Conservation (phyloP, 192 early-diverging fungal species). For the Thamnidium elegans region DNA sequence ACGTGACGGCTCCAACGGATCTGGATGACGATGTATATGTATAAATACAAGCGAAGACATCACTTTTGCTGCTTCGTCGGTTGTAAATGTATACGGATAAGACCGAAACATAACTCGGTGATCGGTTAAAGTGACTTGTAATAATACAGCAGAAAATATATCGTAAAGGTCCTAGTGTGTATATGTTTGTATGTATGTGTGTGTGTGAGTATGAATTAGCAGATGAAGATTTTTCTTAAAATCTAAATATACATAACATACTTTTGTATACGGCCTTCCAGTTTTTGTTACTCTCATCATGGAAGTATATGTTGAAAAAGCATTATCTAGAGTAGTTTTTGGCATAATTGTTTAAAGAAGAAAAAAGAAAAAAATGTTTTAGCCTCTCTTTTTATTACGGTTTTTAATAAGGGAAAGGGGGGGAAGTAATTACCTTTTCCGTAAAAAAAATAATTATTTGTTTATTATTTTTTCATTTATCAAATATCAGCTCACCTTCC, state of each 20-base stretch:
- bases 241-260: too few relatives aligned
- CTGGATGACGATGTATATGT: slow-evolving; percentile 34
- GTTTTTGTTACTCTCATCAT: slow-evolving; percentile 19
- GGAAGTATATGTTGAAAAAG: slow-evolving; percentile 16
- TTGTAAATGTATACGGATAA: slow-evolving; percentile 10
- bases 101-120: slow-evolving; percentile 44
- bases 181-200: background rate
- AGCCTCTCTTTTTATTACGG: background rate
- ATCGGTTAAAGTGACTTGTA: slow-evolving; percentile 43
- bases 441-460: too few relatives aligned
- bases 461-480: too few relatives aligned
- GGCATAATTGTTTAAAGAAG: slow-evolving; percentile 1
- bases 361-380: background rate
- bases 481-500: too few relatives aligned
- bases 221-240: background rate
- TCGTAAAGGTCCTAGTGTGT: slow-evolving; percentile 47
- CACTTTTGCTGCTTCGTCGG: slow-evolving; percentile 1
- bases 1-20: slow-evolving; percentile 40
- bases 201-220: background rate
- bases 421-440: background rate
- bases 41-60: slow-evolving; percentile 4
- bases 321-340: background rate
- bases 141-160: slow-evolving; percentile 48
- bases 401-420: background rate
- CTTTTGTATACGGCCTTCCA: slow-evolving; percentile 18